Conservation (phyloP, 2,329 filamentous ascomycete genomes). For the Calonectria fujianensis region DNA sequence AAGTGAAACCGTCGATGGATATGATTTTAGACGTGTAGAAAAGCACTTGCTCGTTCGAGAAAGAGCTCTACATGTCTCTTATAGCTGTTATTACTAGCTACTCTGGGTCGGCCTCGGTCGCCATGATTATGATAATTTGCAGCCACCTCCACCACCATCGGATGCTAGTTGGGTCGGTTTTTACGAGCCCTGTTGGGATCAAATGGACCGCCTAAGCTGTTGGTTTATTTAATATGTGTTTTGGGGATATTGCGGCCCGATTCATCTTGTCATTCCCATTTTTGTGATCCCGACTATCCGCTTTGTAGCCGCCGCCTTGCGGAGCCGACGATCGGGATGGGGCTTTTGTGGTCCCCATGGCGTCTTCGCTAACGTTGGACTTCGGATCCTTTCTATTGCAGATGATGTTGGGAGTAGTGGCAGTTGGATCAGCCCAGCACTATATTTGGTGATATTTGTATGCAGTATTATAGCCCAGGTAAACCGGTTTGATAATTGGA, state of each 20-base stretch:
- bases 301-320: neutral
- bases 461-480: neutral
- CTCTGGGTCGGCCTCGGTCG: neutral
- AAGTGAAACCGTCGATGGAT: neutral
- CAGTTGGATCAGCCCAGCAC: neutral
- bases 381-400: neutral
- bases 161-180: neutral
- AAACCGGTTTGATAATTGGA: neutral
- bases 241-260: neutral
- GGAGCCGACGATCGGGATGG: neutral
- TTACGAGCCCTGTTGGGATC: neutral
- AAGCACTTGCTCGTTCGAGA: neutral
- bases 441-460: neutral
- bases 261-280: neutral
- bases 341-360: neutral
- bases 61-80: neutral
- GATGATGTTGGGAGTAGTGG: no score
- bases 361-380: no score
- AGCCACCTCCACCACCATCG: neutral
- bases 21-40: neutral
- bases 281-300: neutral
- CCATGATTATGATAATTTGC: neutral
- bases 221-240: neutral
- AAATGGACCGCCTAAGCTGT: neutral
- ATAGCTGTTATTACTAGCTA: neutral